phyloP scores from a whole-genome alignment of 139 green algal species.

The Limnomonas spitsbergensis region DNA sequence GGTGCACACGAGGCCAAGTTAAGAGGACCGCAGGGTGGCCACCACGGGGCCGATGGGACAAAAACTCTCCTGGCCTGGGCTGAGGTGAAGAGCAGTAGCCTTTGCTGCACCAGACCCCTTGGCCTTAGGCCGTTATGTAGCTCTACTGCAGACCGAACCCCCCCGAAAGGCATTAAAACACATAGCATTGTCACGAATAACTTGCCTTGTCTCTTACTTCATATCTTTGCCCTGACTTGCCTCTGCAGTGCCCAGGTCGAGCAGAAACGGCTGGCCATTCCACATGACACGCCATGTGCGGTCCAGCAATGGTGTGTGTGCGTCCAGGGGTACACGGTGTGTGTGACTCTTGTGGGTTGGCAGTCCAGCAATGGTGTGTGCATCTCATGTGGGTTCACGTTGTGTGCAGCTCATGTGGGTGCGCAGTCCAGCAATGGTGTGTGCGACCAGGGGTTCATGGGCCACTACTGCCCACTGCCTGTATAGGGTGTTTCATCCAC shows the following conservation, averaged over 20 bases:
- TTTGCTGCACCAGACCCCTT: not conserved
- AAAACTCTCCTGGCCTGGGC: not conserved
- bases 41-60: not conserved
- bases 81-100: not conserved
- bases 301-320: constrained; percentile 89
- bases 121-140: not conserved
- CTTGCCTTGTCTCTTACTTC: too few relatives aligned
- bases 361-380: constrained; percentile 87
- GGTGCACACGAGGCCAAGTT: too few relatives aligned
- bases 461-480: not conserved
- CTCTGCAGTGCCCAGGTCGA: constrained; percentile 11
- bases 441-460: too few relatives aligned
- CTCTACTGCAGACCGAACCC: not conserved
- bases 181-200: not conserved
- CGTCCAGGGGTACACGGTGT: too few relatives aligned
- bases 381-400: not conserved
- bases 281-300: constrained; percentile 57
- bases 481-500: constrained; percentile 3
- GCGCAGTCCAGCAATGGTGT: too few relatives aligned
- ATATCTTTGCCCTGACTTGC: not conserved
- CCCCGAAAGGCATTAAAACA: not conserved
- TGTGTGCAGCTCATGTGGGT: not conserved
- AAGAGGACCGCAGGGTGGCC: not conserved
- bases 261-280: constrained; percentile 67
- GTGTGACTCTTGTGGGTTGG: too few relatives aligned